Evolutionary conservation across 768 basidiomycete species (phyloP).

Genomic region (Stropharia rugosoannulata): DNA sequence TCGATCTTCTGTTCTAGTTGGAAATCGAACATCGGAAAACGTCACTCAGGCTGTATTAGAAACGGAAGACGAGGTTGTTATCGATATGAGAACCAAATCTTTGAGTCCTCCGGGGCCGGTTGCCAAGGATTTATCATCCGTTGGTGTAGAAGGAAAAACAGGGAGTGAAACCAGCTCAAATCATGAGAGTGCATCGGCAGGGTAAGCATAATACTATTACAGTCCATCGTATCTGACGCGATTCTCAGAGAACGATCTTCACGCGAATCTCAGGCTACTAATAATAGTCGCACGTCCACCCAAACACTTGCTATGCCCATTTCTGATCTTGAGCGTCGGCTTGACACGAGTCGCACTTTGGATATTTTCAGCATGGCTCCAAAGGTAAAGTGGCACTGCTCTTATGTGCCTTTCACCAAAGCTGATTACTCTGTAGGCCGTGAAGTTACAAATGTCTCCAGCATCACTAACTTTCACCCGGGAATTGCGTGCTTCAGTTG

Average conservation of each 20-base stretch:
- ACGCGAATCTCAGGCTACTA: conserved; percentile 55
- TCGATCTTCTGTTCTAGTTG: conserved; percentile 55
- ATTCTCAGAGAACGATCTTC: conserved; percentile 54
- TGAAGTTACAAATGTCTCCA: conserved; percentile 88
- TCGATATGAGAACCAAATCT: conserved; percentile 48
- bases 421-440: conserved; percentile 49
- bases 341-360: conserved; percentile 75
- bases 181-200: conserved; percentile 50
- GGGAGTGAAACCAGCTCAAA: conserved; percentile 53
- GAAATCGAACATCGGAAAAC: conserved; percentile 18
- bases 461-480: conserved; percentile 77
- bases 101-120: conserved; percentile 24
- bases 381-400: conserved; percentile 54
- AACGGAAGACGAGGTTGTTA: conserved; percentile 55
- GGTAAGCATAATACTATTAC: conserved; percentile 38
- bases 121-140: conserved; percentile 16
- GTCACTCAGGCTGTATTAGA: conserved; percentile 25
- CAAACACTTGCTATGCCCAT: conserved; percentile 56
- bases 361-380: conserved; percentile 97
- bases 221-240: background rate
- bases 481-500: conserved; percentile 68
- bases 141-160: conserved; percentile 27
- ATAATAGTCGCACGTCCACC: conserved; percentile 51
- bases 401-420: background rate
- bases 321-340: conserved; percentile 75